These are phyloP conservation scores for Metschnikowia santaceciliae DNA, from an alignment of 805 yeast species.

Conservation along the genomic window DNA sequence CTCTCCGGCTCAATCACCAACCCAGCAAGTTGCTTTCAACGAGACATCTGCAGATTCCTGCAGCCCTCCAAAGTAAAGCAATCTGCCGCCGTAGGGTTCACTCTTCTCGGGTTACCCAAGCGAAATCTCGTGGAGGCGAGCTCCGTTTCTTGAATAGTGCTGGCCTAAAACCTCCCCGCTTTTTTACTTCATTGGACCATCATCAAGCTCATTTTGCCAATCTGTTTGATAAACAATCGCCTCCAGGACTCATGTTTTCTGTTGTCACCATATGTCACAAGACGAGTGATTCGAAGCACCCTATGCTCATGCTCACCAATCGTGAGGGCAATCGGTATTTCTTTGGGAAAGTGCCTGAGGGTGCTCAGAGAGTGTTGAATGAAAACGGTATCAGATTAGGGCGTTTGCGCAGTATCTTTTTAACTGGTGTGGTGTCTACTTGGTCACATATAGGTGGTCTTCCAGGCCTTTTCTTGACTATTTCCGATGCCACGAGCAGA, in stretches of 20 bases:
- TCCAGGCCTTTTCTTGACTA: slow-evolving; percentile 82
- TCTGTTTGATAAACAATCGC: slow-evolving; percentile 3
- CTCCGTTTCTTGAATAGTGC: neutral
- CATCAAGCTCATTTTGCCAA: slow-evolving; percentile 8
- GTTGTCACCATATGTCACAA: slow-evolving; percentile 51
- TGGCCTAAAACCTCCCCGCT: slow-evolving; percentile 8
- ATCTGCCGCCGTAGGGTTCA: neutral
- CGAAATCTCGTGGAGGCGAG: neutral
- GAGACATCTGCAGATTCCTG: slow-evolving; percentile 4
- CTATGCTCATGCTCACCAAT: slow-evolving; percentile 50
- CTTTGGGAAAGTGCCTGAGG: slow-evolving; percentile 82
- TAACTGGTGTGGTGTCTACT: slow-evolving; percentile 65
- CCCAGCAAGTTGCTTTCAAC: slow-evolving; percentile 4
- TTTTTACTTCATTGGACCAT: slow-evolving; percentile 8
- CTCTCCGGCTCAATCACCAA: neutral
- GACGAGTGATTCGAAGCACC: slow-evolving; percentile 52
- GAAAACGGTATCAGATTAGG: slow-evolving; percentile 57
- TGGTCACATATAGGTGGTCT: slow-evolving; percentile 89
- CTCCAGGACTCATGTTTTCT: slow-evolving; percentile 39
- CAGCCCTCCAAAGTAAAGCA: slow-evolving; percentile 1
- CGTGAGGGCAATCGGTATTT: slow-evolving; percentile 53
- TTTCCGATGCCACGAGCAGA: slow-evolving; percentile 71
- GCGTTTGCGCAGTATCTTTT: slow-evolving; percentile 59
- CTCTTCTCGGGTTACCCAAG: neutral
- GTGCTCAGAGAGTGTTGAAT: slow-evolving; percentile 71